Evolutionary conservation across 768 basidiomycete genomes (phyloP), one percentile per base, ranked within the genome.

Genomic region (Pulveroboletus sp.): DNA sequence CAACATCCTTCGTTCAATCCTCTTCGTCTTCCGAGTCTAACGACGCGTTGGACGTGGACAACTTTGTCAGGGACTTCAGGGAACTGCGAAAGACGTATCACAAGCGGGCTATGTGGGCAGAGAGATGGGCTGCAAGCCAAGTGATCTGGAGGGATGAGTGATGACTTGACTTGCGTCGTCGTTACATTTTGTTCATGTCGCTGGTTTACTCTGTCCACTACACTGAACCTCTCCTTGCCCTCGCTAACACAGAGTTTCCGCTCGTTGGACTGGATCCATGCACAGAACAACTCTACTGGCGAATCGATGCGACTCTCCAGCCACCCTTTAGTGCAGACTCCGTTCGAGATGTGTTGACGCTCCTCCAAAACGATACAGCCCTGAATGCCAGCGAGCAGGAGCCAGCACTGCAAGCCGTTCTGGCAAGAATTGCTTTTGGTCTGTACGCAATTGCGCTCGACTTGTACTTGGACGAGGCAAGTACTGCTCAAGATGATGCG

Each of bases 31-130:
- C 69, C 17, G 57, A 26, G 21, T 35, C 54, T 47, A 58, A 50
- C 43, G 64, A 68, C 39, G 54, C 65, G 52, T 45, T 55, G 46
- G 88, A 89, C 31, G 78, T 93, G 21, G 93, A 96, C 51, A 82
- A 86, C 39, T 98, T 97, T 56, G 80, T 96, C 46, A 83, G 75
- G 59, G 83, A 91, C 58, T 96, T 94, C 72, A 90, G 86, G 62
- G 91, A 93, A 45, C 66, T 83, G 36, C 72, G 95, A 56, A 94
- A 91, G 70, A 76, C 78, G n/a, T 97, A 93, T 68, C 94, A 98
- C 67, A 96, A 95, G 69, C 77, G 94, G 15, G 84, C 83, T 2
- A 84, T 95, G 64, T 96, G 91, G 89, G 81, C 83, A 15, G 89
- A 93, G 63, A 76, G 85, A 57, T 97, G 94, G 92, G 74, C 82